Percentiles rank a stretch among this genome's conserved stretches.
Conservation (phyloP, 2,329 filamentous ascomycete species). For the Fusarium sp. region DNA sequence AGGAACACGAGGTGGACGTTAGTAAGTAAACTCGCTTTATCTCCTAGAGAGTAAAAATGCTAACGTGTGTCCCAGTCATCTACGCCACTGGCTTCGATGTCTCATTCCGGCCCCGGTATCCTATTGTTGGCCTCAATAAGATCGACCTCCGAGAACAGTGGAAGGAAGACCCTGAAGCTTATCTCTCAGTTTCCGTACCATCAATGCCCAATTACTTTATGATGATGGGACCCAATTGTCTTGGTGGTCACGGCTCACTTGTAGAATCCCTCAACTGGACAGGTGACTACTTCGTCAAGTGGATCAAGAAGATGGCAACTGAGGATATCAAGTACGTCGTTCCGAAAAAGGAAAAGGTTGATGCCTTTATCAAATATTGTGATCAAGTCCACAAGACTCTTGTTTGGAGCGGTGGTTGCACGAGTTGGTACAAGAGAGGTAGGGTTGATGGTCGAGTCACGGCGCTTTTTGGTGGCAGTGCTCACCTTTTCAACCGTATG, state of each 20-base stretch:
- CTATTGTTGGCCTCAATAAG: constrained; percentile 61
- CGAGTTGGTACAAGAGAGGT: constrained; percentile 40
- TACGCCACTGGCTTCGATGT: constrained; percentile 69
- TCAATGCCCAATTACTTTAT: constrained; percentile 51
- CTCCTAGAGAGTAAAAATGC: background rate
- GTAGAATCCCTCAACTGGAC: constrained; percentile 44
- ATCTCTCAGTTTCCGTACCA: constrained; percentile 48
- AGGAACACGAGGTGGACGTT: constrained; percentile 40
- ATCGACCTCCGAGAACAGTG: constrained; percentile 64
- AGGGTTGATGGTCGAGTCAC: constrained; percentile 36
- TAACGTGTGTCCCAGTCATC: constrained; percentile 52
- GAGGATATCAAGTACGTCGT: constrained; percentile 41
- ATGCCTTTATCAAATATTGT: constrained; percentile 40
- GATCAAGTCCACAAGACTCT: constrained; percentile 41
- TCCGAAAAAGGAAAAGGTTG: constrained; percentile 40
- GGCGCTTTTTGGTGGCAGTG: constrained; percentile 40
- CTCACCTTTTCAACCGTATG: constrained; percentile 40
- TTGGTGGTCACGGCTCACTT: constrained; percentile 40
- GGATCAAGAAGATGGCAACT: constrained; percentile 42
- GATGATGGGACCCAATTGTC: constrained; percentile 44
- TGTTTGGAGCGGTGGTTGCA: constrained; percentile 40
- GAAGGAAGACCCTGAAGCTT: constrained; percentile 53
- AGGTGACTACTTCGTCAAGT: constrained; percentile 43
- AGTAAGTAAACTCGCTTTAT: constrained; percentile 17
- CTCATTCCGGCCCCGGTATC: constrained; percentile 63